Evolutionary conservation across 1,284 basidiomycete genomes (phyloP), one percentile per base, ranked within the genome.

Genomic region (Apiotrichum montevideense): DNA sequence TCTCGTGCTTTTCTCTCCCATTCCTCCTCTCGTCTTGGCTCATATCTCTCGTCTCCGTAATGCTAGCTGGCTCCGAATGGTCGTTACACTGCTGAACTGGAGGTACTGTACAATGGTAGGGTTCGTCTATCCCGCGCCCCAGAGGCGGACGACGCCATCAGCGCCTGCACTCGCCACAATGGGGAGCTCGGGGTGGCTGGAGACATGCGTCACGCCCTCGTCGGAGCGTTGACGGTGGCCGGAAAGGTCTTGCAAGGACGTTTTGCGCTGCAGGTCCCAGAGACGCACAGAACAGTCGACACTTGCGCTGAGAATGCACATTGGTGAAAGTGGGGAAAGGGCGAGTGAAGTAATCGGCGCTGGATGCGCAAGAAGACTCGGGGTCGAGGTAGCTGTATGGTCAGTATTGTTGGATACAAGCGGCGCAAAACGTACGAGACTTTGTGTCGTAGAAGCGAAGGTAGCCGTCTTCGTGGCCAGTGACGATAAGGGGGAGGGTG

Each of bases 251-350:
- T 98, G 95, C 35, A 93, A 79, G 72, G 92, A 96, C 4, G 75
- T 76, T 55, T 77, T 70, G 41, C 70, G 72, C 21, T 59, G 82
- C 55, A 97, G 78, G 75, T 97, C 90, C 96, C 95, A 98, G 78
- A 97, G 88, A 29, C 95, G 87, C 46, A 93, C 81, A 15, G 90
- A 93, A 72, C 93, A 93, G 74, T 98, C 95, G 69, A 96, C 90
- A 50, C 89, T 88, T 42, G 88, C 90, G 1, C 92, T 93, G 3
- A 93, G 87, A 44, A 98, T 83, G 9, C 87, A 87, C 54, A 62
- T 71, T 2, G 74, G 72, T 3, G 74, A 94, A 84, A 43, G 80
- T 0, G 90, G 84, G 61, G 95, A 91, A 59, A 98, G 86, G 42
- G 90, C 88, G 35, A 98, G 77, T 32, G 88, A 90, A 4, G 92